phyloP scores from a whole-genome alignment of 805 yeast genomes.

The Kodamaea hsintzibuensis region DNA sequence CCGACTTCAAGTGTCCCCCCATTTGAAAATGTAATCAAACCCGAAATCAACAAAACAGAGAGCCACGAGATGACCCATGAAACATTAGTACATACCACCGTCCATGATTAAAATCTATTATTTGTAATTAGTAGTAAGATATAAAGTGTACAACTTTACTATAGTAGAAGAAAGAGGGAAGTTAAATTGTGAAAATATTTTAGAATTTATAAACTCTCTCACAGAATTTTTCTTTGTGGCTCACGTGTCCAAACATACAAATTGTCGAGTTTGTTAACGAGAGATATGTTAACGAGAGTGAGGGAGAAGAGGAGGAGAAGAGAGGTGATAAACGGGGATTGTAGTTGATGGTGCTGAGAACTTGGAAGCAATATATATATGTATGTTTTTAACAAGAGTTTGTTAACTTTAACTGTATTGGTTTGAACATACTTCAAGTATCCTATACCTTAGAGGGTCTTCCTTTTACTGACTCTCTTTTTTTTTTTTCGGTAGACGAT shows the following conservation, averaged over 20 bases:
- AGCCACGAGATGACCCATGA: neutral
- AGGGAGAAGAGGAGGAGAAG: no score
- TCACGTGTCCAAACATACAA: neutral
- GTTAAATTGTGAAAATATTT: constrained; percentile 18
- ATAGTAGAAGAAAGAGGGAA: constrained; percentile 19
- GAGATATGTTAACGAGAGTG: neutral
- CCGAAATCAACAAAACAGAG: neutral
- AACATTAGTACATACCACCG: constrained; percentile 51
- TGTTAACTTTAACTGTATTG: no score
- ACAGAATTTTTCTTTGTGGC: constrained; percentile 2
- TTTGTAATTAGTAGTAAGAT: constrained; percentile 12
- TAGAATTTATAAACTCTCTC: constrained; percentile 11
- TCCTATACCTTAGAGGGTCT: no score
- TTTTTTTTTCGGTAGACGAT: neutral
- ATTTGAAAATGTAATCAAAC: neutral
- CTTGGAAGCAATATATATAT: no score
- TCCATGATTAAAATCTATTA: constrained; percentile 40
- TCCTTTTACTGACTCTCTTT: no score
- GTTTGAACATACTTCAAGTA: no score
- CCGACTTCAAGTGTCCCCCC: neutral
- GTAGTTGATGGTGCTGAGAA: no score
- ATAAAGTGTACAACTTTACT: constrained; percentile 17
- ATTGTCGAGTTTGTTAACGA: neutral
- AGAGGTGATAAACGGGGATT: no score
- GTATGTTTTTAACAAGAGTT: no score